Conservation (phyloP, 805 yeast species). For the Nakazawaea holstii region DNA sequence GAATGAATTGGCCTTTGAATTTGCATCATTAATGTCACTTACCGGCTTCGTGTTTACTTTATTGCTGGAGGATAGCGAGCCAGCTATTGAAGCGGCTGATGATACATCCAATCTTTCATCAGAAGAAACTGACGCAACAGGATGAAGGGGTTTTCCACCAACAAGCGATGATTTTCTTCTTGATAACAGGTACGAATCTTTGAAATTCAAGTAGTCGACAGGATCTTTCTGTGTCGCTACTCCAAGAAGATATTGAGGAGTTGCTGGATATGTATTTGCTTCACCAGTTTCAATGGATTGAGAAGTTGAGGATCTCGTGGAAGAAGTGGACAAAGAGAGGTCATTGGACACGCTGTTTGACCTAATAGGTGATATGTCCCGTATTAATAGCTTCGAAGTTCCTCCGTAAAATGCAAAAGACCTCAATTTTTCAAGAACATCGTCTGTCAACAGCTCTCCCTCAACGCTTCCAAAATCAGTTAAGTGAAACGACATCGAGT, state of each 20-base stretch:
- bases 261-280: constrained; percentile 48
- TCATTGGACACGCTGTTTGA: constrained; percentile 5
- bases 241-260: constrained; percentile 64
- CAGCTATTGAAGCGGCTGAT: constrained; percentile 12
- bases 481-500: constrained; percentile 43
- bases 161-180: constrained; percentile 17
- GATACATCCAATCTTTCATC: constrained; percentile 7
- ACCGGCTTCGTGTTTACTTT: constrained; percentile 20
- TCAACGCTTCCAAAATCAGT: constrained; percentile 63
- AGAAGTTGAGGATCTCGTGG: constrained; percentile 49
- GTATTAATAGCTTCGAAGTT: constrained; percentile 17
- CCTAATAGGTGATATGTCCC: constrained; percentile 6
- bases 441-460: constrained; percentile 54
- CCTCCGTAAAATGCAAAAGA: constrained; percentile 26
- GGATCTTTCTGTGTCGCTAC: constrained; percentile 25
- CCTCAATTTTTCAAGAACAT: constrained; percentile 32
- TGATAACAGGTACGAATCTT: constrained; percentile 28
- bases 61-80: constrained; percentile 10
- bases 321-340: constrained; percentile 23
- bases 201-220: constrained; percentile 53
- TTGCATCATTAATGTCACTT: background rate
- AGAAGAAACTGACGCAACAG: background rate
- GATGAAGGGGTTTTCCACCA: constrained; percentile 25
- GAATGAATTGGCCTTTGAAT: constrained; percentile 36
- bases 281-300: constrained; percentile 46